phyloP scores from a whole-genome alignment of 345 rosid species.

The Acer saccharum region DNA sequence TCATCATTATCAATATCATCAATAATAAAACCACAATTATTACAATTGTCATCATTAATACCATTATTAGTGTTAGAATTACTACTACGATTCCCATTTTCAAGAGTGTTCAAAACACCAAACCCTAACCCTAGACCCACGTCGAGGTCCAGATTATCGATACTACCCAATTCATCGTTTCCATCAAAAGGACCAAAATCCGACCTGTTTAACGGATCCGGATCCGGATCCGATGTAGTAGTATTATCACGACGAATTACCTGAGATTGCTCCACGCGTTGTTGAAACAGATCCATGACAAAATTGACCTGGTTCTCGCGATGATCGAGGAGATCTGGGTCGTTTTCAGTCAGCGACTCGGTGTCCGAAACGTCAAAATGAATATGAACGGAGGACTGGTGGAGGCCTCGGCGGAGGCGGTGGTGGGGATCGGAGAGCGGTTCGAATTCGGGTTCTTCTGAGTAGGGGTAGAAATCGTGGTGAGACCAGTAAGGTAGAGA shows the following conservation, averaged over 20 bases:
- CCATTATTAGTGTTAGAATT: not conserved
- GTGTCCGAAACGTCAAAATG: slow-evolving; percentile 33
- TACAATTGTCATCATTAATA: not conserved
- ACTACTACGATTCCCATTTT: slow-evolving; percentile 17
- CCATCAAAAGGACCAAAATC: slow-evolving; percentile 50
- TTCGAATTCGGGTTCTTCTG: slow-evolving; percentile 36
- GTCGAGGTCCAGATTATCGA: slow-evolving; percentile 44
- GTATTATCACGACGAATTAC: slow-evolving; percentile 24
- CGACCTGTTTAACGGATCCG: slow-evolving; percentile 43
- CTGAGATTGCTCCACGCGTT: slow-evolving; percentile 88
- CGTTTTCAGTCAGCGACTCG: slow-evolving; percentile 31
- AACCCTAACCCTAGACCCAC: slow-evolving; percentile 53
- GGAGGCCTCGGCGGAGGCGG: not conserved
- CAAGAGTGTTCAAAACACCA: slow-evolving; percentile 35
- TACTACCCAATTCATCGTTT: slow-evolving; percentile 28
- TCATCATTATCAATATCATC: slow-evolving; percentile 36
- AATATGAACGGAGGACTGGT: not conserved
- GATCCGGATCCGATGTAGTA: slow-evolving; percentile 34
- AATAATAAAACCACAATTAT: slow-evolving; percentile 31
- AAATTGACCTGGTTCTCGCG: slow-evolving; percentile 69
- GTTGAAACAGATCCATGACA: slow-evolving; percentile 90
- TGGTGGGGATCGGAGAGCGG: slow-evolving; percentile 13
- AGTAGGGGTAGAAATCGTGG: slow-evolving; percentile 28
- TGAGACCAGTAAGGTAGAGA: slow-evolving; percentile 41
- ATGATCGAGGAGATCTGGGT: slow-evolving; percentile 47